phyloP scores from a whole-genome alignment of 345 rosid species.

The Acer yangbiense region DNA sequence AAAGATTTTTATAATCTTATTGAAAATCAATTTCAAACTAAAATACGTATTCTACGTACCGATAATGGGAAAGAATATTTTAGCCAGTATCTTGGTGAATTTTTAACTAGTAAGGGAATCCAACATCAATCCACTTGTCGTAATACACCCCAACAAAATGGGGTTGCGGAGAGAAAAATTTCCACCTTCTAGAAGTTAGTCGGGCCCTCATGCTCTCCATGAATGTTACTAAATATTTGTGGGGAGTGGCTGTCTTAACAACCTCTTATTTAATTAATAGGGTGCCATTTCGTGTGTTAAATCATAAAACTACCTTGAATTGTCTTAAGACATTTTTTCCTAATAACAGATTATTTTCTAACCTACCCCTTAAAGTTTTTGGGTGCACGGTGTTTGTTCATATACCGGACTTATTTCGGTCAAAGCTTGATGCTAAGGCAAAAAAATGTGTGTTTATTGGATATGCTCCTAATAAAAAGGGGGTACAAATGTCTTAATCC shows the following conservation, averaged over 20 bases:
- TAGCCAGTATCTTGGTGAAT: background rate
- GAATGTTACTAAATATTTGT: no score
- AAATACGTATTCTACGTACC: background rate
- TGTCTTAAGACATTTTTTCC: background rate
- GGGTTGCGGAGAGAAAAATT: background rate
- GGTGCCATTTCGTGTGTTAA: background rate
- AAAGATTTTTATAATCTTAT: no score
- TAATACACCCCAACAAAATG: background rate
- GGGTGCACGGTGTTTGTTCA: background rate
- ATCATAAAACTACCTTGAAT: background rate
- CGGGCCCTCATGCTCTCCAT: no score
- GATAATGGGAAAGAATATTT: background rate
- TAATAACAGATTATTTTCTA: no score
- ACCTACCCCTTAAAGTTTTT: background rate
- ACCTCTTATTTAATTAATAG: background rate
- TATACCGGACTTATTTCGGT: background rate
- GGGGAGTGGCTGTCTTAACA: no score
- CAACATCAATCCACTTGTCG: background rate
- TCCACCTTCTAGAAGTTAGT: no score
- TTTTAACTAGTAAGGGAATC: background rate
- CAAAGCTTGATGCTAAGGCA: slow-evolving; percentile 2
- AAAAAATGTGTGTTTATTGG: background rate
- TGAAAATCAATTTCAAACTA: no score
- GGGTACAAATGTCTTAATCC: no score
- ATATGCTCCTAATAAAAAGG: background rate